Evolutionary conservation across 805 yeast species (phyloP).

Genomic region (Helenozyma rhizophorensis): DNA sequence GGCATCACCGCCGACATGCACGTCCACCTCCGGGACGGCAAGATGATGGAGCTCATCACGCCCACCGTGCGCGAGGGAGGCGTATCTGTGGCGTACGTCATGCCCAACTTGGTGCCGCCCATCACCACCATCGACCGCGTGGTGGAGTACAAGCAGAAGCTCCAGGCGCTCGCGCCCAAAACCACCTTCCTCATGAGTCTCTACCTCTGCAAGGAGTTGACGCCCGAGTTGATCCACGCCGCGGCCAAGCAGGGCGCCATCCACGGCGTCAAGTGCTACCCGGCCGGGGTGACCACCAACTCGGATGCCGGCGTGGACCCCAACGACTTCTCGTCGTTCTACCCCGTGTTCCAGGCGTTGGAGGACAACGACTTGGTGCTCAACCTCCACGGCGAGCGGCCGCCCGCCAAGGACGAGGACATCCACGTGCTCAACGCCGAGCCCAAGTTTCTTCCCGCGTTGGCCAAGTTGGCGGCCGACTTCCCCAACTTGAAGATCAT

Average conservation of each 20-base stretch:
- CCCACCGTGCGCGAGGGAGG: conserved; percentile 94
- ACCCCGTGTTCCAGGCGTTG: conserved; percentile 88
- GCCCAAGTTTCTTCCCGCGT: conserved; percentile 85
- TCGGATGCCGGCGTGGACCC: conserved; percentile 90
- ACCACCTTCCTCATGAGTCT: conserved; percentile 91
- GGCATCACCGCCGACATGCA: conserved; percentile 89
- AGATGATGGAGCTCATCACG: conserved; percentile 85
- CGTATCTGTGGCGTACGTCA: conserved; percentile 81
- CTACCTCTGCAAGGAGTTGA: conserved; percentile 70
- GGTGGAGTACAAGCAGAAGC: conserved; percentile 57
- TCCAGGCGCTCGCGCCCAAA: conserved; percentile 66
- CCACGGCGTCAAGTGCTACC: conserved; percentile 92
- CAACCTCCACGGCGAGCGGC: conserved; percentile 95
- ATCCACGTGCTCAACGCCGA: conserved; percentile 94
- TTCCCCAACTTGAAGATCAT: conserved; percentile 86
- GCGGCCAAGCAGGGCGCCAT: conserved; percentile 71
- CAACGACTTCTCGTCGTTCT: conserved; percentile 82
- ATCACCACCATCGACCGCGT: conserved; percentile 73
- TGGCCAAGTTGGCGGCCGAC: conserved; percentile 67
- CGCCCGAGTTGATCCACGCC: conserved; percentile 78
- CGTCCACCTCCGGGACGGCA: conserved; percentile 92
- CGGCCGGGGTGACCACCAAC: conserved; percentile 99
- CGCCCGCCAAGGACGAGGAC: conserved; percentile 50
- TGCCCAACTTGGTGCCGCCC: conserved; percentile 97
- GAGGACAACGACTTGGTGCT: conserved; percentile 71